These are phyloP conservation scores for Naganishia cerealis DNA, from an alignment of 1,284 basidiomycete genomes.

Conservation along the genomic window DNA sequence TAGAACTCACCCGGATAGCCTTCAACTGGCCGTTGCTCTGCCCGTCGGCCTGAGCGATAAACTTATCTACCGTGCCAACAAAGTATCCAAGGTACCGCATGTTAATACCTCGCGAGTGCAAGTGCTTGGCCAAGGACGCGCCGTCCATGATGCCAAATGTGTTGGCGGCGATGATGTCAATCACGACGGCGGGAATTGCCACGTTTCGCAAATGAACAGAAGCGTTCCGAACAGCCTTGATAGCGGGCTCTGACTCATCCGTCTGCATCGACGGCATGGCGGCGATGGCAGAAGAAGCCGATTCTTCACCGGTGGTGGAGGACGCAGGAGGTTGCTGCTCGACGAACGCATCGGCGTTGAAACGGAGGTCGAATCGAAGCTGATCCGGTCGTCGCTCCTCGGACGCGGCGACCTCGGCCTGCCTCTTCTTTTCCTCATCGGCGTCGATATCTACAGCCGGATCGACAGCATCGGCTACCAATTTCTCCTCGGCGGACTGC, in stretches of 20 bases:
- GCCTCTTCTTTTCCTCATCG: constrained; percentile 33
- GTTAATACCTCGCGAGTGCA: constrained; percentile 62
- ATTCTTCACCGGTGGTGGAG: constrained; percentile 31
- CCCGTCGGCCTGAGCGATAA: constrained; percentile 48
- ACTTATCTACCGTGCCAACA: constrained; percentile 53
- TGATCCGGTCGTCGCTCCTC: constrained; percentile 32
- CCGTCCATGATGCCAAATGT: constrained; percentile 58
- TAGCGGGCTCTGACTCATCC: constrained; percentile 57
- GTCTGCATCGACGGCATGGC: constrained; percentile 45
- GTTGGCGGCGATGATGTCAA: constrained; percentile 57
- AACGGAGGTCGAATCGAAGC: constrained; percentile 57
- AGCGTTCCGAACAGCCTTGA: constrained; percentile 60
- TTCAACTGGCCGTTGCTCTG: constrained; percentile 46
- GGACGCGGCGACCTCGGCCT: constrained; percentile 38
- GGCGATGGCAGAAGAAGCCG: constrained; percentile 12
- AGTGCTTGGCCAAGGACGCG: constrained; percentile 55
- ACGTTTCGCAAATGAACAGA: constrained; percentile 57
- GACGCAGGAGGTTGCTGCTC: constrained; percentile 48
- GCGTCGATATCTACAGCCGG: constrained; percentile 52
- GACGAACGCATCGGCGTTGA: constrained; percentile 64
- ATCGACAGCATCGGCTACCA: constrained; percentile 33
- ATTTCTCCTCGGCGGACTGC: constrained; percentile 39
- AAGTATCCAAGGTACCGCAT: constrained; percentile 60
- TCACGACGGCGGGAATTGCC: constrained; percentile 56
- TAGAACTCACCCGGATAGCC: constrained; percentile 45